Conservation (phyloP, 1,284 basidiomycete species). For the Leccinum fuscescens region DNA sequence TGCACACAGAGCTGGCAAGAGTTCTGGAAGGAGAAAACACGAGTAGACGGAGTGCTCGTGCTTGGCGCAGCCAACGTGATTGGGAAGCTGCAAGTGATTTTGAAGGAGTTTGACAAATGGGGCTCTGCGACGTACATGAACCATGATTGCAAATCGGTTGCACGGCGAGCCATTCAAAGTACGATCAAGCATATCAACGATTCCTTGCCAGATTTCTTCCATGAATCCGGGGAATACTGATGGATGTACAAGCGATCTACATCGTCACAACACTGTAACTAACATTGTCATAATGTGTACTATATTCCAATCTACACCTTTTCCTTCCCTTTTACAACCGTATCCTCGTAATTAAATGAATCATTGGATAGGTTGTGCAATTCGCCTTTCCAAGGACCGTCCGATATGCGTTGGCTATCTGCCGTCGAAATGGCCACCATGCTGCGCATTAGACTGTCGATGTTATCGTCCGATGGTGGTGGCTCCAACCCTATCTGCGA, state of each 20-base stretch:
- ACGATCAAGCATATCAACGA: conserved; percentile 54
- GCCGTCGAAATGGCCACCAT: conserved; percentile 47
- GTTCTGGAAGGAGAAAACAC: conserved; percentile 69
- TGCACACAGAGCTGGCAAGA: conserved; percentile 66
- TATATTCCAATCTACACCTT: conserved; percentile 14
- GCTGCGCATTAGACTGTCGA: conserved; percentile 62
- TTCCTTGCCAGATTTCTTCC: conserved; percentile 58
- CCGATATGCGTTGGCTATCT: conserved; percentile 13
- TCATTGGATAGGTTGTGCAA: conserved; percentile 9
- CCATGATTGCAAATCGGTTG: conserved; percentile 59
- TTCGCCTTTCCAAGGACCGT: conserved; percentile 33
- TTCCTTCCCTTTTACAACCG: conserved; percentile 28
- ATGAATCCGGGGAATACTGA: conserved; percentile 36
- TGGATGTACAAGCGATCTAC: not conserved
- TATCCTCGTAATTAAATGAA: conserved; percentile 27
- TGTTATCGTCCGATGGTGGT: conserved; percentile 51
- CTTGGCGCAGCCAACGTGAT: conserved; percentile 61
- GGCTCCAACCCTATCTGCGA: conserved; percentile 52
- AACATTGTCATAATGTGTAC: not conserved
- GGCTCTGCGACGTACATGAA: conserved; percentile 72
- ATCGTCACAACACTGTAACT: not conserved
- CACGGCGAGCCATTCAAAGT: conserved; percentile 53
- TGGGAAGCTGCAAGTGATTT: conserved; percentile 55
- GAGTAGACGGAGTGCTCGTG: conserved; percentile 52
- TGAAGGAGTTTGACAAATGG: conserved; percentile 64